Percentiles rank a stretch among this genome's conserved stretches.
Evolutionary conservation across 176 grass and related monocot species (phyloP).

Genomic region (Musa itinerans): DNA sequence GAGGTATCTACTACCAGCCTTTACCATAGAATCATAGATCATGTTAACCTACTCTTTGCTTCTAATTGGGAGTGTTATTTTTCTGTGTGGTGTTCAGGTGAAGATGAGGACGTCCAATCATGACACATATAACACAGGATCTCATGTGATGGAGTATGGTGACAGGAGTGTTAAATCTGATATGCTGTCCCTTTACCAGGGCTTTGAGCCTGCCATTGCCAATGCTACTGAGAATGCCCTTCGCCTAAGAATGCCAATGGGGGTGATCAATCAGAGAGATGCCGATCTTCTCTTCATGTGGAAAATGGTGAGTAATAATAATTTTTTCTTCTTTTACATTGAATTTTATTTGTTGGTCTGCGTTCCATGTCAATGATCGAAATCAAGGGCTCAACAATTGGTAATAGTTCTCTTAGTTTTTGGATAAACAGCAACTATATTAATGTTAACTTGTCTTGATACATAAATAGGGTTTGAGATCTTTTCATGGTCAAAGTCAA

Average conservation of each 20-base stretch:
- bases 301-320: slow-evolving; percentile 47
- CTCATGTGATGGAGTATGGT: slow-evolving; percentile 89
- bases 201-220: slow-evolving; percentile 65
- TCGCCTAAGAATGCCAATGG: slow-evolving; percentile 28
- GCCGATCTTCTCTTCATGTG: slow-evolving; percentile 84
- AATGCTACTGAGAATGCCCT: slow-evolving; percentile 40
- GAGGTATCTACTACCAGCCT: slow-evolving; percentile 25
- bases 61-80: not conserved
- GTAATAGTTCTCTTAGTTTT: no score
- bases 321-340: not conserved
- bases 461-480: no score
- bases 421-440: no score
- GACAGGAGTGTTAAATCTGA: slow-evolving; percentile 75
- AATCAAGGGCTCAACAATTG: no score
- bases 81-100: slow-evolving; percentile 35
- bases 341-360: not conserved
- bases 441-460: no score
- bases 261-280: slow-evolving; percentile 71
- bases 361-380: not conserved
- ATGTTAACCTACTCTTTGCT: not conserved
- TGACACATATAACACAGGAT: slow-evolving; percentile 33
- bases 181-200: slow-evolving; percentile 85
- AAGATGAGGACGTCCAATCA: slow-evolving; percentile 62
- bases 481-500: no score
- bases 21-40: not conserved